Base-by-base conservation (phyloP, 2,329 filamentous ascomycete genomes). In the Coniochaeta prunicola region DNA sequence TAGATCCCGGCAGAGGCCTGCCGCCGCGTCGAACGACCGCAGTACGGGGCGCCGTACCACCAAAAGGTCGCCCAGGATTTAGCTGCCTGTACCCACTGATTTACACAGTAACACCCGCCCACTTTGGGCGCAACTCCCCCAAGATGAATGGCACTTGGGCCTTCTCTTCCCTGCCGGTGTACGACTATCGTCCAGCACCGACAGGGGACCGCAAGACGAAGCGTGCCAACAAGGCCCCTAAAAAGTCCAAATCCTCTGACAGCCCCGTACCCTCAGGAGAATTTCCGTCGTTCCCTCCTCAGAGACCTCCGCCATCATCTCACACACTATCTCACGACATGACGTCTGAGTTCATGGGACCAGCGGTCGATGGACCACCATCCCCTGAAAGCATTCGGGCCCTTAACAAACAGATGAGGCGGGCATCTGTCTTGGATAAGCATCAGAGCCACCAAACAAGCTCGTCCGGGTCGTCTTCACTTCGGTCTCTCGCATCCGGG, bases 361-460 rank as follows among this genome's bases (percentile, higher is more conserved):
- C 84, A 55, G 78, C 84, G 61, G 71, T 86, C 59, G 82, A 87
- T 64, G 81, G 81, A 19, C 83, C 84, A 42, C 83, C 84, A 0
- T 87, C 84, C 34, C 82, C 84, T 30, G 80, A 83, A 65, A 78
- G 77, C 61, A 77, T 85, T 64, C 80, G 83, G 63, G 81, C 81
- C 59, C 74, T 85, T 57, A 84, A 76, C 68, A 80, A 80, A 68
- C 80, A 85, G 70, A 79, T 84, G 77, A 84, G 79, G 69, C 76
- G 77, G 66, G 75, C 77, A 26, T 81, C 82, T 26, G 73, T 76
- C 58, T 69, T 71, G 60, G 77, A 79, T 12, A 79, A 74, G 64
- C 76, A 77, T 64, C 73, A 73, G 36, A 78, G 75, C 65, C 75
- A 77, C 63, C 70, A 76, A 34, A 78, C 78, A 33, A 75, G 75